A percentile compares a stretch with the other conserved stretches of the same genome.
Conservation (phyloP, 805 yeast species). For the Saccharomyces mikatae region DNA sequence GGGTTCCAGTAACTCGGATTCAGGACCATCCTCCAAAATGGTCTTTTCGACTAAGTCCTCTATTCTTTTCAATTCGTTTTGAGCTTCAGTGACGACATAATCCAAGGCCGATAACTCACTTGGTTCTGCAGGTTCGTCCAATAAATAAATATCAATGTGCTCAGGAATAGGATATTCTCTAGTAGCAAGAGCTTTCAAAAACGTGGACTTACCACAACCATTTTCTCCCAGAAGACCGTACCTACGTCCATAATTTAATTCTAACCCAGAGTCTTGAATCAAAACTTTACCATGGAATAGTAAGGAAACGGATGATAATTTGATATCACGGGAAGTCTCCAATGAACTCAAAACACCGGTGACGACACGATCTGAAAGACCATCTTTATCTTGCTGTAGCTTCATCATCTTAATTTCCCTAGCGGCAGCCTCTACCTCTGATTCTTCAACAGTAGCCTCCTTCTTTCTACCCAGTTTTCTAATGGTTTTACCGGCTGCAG, state of each 20-base stretch:
- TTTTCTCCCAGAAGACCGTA: slow-evolving; percentile 97
- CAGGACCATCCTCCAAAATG: slow-evolving; percentile 90
- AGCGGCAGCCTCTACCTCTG: slow-evolving; percentile 53
- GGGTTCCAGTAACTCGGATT: slow-evolving; percentile 74
- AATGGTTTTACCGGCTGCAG: slow-evolving; percentile 60
- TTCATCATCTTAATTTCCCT: slow-evolving; percentile 78
- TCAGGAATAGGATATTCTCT: slow-evolving; percentile 95
- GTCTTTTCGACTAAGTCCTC: slow-evolving; percentile 87
- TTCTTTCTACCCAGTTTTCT: slow-evolving; percentile 48
- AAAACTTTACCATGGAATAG: slow-evolving; percentile 96
- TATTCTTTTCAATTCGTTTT: slow-evolving; percentile 78
- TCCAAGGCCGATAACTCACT: slow-evolving; percentile 87
- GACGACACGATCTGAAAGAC: slow-evolving; percentile 92
- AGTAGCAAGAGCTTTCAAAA: slow-evolving; percentile 87
- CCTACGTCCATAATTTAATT: slow-evolving; percentile 94
- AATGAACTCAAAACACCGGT: slow-evolving; percentile 93
- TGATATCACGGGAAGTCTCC: slow-evolving; percentile 86
- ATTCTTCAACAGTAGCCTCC: slow-evolving; percentile 32
- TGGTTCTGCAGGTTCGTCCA: slow-evolving; percentile 97
- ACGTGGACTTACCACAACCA: slow-evolving; percentile 98
- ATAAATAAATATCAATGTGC: slow-evolving; percentile 78
- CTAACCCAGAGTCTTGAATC: slow-evolving; percentile 84
- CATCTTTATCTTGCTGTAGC: slow-evolving; percentile 88
- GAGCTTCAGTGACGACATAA: slow-evolving; percentile 96
- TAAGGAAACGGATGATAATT: slow-evolving; percentile 80